Evolutionary conservation across 2,329 filamentous ascomycete genomes (phyloP).

Genomic region (Fusarium sacchari): DNA sequence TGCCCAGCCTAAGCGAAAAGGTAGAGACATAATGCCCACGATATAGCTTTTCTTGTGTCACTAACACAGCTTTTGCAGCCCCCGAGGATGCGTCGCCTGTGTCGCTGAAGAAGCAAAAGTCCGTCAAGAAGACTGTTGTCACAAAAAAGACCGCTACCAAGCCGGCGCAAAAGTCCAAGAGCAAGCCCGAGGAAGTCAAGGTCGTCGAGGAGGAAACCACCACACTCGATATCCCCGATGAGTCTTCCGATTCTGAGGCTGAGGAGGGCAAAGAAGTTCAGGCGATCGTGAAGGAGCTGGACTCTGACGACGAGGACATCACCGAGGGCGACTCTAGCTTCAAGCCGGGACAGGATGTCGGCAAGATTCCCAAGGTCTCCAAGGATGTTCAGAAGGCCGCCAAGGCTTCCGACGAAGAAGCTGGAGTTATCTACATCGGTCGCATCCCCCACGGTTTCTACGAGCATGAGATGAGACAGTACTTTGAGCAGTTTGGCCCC

Average conservation of each 20-base stretch:
- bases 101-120: constrained; percentile 58
- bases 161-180: constrained; percentile 46
- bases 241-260: constrained; percentile 50
- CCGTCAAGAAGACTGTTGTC: constrained; percentile 47
- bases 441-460: constrained; percentile 95
- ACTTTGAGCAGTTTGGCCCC: constrained; percentile 92
- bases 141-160: constrained; percentile 47
- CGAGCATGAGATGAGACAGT: constrained; percentile 92
- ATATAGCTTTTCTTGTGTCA: not conserved
- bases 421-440: constrained; percentile 89
- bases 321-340: constrained; percentile 51
- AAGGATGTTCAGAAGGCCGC: constrained; percentile 57
- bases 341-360: constrained; percentile 61
- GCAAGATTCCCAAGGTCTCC: constrained; percentile 61
- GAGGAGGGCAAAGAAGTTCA: constrained; percentile 55
- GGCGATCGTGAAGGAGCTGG: constrained; percentile 56
- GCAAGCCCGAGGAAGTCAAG: constrained; percentile 44
- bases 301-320: constrained; percentile 57
- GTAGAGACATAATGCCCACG: constrained; percentile 36
- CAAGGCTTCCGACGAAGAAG: constrained; percentile 59
- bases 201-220: constrained; percentile 44
- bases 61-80: constrained; percentile 49
- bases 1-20: constrained; percentile 52
- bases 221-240: constrained; percentile 47
- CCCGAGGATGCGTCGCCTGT: constrained; percentile 57